Base-by-base conservation (phyloP, 495 filamentous ascomycete genomes). In the Trichoderma virens region DNA sequence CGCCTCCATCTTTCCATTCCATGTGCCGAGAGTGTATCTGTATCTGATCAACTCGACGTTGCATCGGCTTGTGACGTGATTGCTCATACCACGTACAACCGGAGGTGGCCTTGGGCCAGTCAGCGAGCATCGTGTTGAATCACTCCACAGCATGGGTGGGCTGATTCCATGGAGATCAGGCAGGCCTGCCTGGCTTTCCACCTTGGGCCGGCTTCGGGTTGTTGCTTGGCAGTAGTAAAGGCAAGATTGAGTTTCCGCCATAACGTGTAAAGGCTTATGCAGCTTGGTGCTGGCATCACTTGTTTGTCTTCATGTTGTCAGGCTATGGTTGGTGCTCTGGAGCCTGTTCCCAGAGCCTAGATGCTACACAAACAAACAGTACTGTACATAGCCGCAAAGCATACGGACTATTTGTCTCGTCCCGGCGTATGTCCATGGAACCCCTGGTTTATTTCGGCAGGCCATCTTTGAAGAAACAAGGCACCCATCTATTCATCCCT, bases 41-140 rank as follows among this genome's bases (percentile, higher is more conserved):
- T 11, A 35, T 4, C 32, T 35, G 32, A 11, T 11, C 32, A 35
- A 4, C 11, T 35, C 11, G n/a, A 47, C n/a, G 41, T 20, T 47
- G 18, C 43, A 23, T 2, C 51, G 27, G 51, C 51, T 56, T 56
- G 51, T 56, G 11, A 30, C 51, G 25, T 56, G 51, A 56, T 56
- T 56, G 51, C 51, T 56, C 51, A 56, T 56, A 56, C 51, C 51
- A 56, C 51, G 51, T 56, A 56, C 51, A 28, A 56, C 51, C 23
- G 9, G 51, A 56, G 51, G n/a, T n/a, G 51, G 27, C 18, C 16
- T 11, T 56, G 9, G 27, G 25, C 51, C 51, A 56, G 23, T 56
- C 51, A 30, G 23, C 25, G n/a, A 27, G 23, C 51, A 28, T 56
- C 51, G 25, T 18, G 51, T 27, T 56, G 8, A 30, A 27, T 56